Evolutionary conservation across 2,329 filamentous ascomycete genomes (phyloP), one percentile per base, ranked within the genome.

Genomic region (Plectosphaerella cucumerina): DNA sequence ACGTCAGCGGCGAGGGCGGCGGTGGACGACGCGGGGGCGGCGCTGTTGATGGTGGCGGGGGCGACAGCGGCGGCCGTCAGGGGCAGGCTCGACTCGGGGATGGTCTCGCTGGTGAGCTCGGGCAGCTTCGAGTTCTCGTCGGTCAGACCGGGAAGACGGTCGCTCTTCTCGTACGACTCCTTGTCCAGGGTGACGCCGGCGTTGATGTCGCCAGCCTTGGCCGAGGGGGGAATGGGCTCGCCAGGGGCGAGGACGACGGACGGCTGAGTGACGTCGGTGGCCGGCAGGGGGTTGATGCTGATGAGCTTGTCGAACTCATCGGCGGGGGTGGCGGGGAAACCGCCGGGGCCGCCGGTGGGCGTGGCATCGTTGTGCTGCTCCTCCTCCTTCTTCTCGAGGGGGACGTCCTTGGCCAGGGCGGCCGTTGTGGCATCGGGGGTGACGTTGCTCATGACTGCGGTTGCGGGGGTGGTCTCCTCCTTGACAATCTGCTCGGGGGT

Each of bases 131-230:
- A 53, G 45, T 54, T 53, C 22, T 55, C 55, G 50, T 75, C 69
- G 46, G 76, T 71, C 58, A 73, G 61, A 58, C 78, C 80, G 47
- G 78, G 76, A 41, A 85, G 69, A 51, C 84, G 80, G 62, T 87
- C 87, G 56, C 85, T 84, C 68, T 89, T 89, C 67, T 95, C 87
- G 69, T 97, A 97, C 2, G 90, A 93, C 59, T 85, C 89, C 67
- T 90, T 81, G 66, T 97, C 92, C 18, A 89, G 80, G 62, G 85
- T 82, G 62, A 96, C 80, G 47, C 90, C 86, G 53, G 74, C 74
- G 65, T 89, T 86, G 60, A 82, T 74, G 57, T 86, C 86, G 67
- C 89, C 87, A 48, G 78, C 69, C 45, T 84, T 84, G 59, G 91
- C 63, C 22, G 79, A 78, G 45, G 88, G 78, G 39, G 92, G 92